Evolutionary conservation across 2,329 filamentous ascomycete genomes (phyloP).

Genomic region (Scopulariopsis brevicaulis): DNA sequence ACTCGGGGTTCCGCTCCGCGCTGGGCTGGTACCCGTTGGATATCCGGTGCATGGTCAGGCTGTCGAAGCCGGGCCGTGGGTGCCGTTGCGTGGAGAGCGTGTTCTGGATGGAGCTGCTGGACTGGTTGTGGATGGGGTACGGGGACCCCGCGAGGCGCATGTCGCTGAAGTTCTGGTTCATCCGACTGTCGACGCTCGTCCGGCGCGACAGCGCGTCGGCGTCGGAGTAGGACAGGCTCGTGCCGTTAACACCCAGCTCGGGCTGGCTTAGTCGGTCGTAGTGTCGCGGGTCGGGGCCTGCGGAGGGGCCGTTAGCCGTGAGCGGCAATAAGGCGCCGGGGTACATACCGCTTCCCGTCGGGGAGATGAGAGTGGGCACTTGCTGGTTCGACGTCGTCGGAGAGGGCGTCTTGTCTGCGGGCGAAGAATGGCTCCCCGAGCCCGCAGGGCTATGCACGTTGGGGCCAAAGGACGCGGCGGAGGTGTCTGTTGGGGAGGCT

Average conservation of each 20-base stretch:
- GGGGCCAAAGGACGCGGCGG: constrained; percentile 27
- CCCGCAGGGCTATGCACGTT: constrained; percentile 27
- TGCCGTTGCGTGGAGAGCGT: constrained; percentile 57
- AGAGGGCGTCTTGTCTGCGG: constrained; percentile 48
- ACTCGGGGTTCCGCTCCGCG: constrained; percentile 44
- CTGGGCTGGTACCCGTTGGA: constrained; percentile 55
- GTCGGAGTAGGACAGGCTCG: constrained; percentile 21
- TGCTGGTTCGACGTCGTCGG: constrained; percentile 36
- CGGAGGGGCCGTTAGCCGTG: constrained; percentile 22
- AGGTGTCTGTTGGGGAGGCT: constrained; percentile 23
- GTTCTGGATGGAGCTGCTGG: constrained; percentile 63
- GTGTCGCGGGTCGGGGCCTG: constrained; percentile 24
- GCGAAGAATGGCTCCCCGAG: constrained; percentile 37
- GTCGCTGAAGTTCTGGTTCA: constrained; percentile 61
- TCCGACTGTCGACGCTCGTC: constrained; percentile 70
- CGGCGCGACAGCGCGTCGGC: constrained; percentile 43
- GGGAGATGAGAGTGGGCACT: constrained; percentile 42
- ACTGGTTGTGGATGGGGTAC: constrained; percentile 68
- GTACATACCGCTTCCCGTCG: constrained; percentile 49
- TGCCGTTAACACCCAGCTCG: constrained; percentile 9
- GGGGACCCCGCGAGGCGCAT: constrained; percentile 60
- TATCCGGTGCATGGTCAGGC: constrained; percentile 44
- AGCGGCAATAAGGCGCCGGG: constrained; percentile 56
- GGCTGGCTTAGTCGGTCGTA: constrained; percentile 17
- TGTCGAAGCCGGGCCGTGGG: constrained; percentile 39